Conservation (phyloP, 148 eudicot species). For the Rhododendron mucronatum region DNA sequence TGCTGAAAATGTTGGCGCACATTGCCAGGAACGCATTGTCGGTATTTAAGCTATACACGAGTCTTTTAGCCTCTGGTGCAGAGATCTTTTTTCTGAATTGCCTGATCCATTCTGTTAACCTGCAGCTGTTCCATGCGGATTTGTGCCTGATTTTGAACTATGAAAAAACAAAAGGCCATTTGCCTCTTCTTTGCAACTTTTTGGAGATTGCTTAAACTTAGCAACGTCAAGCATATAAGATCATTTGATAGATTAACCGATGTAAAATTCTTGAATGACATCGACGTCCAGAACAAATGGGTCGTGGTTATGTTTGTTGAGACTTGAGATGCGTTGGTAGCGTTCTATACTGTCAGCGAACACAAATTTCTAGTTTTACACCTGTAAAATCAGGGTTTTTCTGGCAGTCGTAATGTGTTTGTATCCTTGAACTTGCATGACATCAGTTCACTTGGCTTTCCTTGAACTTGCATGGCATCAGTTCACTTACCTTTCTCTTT, state of each 20-base stretch:
- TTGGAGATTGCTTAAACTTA: background rate
- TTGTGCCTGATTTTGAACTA: background rate
- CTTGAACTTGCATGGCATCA: background rate
- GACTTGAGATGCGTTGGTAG: background rate
- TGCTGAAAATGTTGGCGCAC: background rate
- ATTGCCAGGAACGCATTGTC: background rate
- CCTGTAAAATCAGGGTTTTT: background rate
- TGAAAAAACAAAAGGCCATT: background rate
- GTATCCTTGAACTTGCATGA: background rate
- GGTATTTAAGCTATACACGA: background rate
- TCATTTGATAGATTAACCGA: background rate
- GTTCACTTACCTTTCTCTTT: slow-evolving; percentile 7
- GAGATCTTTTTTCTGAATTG: background rate
- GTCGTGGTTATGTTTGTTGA: background rate
- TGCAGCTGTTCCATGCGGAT: background rate
- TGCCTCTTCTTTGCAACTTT: background rate
- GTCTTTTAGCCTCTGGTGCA: background rate
- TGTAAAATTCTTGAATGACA: background rate
- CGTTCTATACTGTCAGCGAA: background rate
- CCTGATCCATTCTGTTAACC: background rate
- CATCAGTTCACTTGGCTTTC: background rate
- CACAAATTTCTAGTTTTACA: background rate
- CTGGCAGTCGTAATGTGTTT: background rate
- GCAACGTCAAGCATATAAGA: background rate
- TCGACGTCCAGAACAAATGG: background rate